Evolutionary conservation across 768 basidiomycete species (phyloP).

Genomic region (Lentinula raphanica): DNA sequence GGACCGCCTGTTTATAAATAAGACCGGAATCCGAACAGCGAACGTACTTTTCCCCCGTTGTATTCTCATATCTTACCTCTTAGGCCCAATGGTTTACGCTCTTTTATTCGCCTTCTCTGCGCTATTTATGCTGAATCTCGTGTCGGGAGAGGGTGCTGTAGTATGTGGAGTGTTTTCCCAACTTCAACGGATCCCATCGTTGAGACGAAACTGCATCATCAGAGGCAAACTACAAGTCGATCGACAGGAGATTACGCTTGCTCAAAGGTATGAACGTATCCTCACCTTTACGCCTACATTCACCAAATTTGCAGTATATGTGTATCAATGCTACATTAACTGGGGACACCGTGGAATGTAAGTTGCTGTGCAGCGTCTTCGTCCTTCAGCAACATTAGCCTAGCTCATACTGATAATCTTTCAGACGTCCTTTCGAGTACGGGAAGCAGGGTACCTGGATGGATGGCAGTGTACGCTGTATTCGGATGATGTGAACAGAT

Average conservation of each 20-base stretch:
- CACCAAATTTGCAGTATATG: conserved; percentile 23
- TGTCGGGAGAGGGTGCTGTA: neutral
- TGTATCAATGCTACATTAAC: conserved; percentile 44
- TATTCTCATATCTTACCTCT: neutral
- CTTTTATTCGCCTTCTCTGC: neutral
- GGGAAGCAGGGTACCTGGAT: conserved; percentile 36
- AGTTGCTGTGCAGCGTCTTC: neutral
- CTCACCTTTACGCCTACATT: neutral
- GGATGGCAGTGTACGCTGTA: conserved; percentile 56
- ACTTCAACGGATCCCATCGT: neutral
- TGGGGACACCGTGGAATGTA: conserved; percentile 30
- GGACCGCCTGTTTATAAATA: neutral
- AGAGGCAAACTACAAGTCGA: neutral
- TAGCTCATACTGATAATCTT: neutral
- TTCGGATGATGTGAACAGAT: too few relatives aligned
- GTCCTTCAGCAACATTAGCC: neutral
- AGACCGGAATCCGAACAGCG: too few relatives aligned
- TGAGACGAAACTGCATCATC: neutral
- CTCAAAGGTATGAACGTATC: conserved; percentile 11
- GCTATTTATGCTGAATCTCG: neutral
- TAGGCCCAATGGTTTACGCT: neutral
- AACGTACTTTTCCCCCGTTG: neutral
- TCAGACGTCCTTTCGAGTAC: conserved; percentile 49
- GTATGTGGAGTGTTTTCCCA: neutral
- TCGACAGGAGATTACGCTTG: conserved; percentile 28